phyloP scores from a whole-genome alignment of 2,329 filamentous ascomycete species.

The Blastomyces gilchristii region DNA sequence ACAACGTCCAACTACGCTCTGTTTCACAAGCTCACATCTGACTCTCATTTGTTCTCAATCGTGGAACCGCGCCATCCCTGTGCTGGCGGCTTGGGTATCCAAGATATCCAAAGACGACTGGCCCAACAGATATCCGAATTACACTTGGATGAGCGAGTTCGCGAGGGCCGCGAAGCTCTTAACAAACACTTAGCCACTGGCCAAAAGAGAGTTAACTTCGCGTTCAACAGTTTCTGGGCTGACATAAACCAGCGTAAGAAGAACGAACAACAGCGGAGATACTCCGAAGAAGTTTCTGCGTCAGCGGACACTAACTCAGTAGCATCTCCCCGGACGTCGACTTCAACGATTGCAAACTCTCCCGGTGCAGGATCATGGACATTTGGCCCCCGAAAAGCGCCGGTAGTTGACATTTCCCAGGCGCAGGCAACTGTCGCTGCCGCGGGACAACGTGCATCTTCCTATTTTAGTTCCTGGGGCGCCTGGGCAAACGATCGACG shows the following conservation, averaged over 20 bases:
- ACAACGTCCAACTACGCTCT: conserved; percentile 84
- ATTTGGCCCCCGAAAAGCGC: conserved; percentile 25
- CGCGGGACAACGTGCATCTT: conserved; percentile 47
- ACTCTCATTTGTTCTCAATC: conserved; percentile 86
- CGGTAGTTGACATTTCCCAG: conserved; percentile 41
- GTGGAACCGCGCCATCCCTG: conserved; percentile 89
- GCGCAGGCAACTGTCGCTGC: conserved; percentile 47
- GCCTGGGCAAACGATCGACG: conserved; percentile 46
- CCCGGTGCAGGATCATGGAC: conserved; percentile 18
- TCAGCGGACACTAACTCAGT: conserved; percentile 23
- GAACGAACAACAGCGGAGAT: conserved; percentile 21
- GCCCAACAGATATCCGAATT: conserved; percentile 88
- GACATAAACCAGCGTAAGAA: conserved; percentile 65
- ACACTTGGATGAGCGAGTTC: conserved; percentile 82
- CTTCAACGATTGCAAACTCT: conserved; percentile 16
- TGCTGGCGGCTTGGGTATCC: conserved; percentile 82
- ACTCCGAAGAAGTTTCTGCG: conserved; percentile 21
- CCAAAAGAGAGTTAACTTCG: conserved; percentile 73
- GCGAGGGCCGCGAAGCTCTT: conserved; percentile 70
- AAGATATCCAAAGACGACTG: conserved; percentile 83
- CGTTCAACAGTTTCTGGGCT: conserved; percentile 80
- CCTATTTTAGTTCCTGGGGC: conserved; percentile 55
- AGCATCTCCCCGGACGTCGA: conserved; percentile 21
- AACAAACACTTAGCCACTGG: conserved; percentile 85
- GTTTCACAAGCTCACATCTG: conserved; percentile 63